Base-by-base conservation (phyloP, 768 basidiomycete genomes). In the Fomitopsis pulvina region DNA sequence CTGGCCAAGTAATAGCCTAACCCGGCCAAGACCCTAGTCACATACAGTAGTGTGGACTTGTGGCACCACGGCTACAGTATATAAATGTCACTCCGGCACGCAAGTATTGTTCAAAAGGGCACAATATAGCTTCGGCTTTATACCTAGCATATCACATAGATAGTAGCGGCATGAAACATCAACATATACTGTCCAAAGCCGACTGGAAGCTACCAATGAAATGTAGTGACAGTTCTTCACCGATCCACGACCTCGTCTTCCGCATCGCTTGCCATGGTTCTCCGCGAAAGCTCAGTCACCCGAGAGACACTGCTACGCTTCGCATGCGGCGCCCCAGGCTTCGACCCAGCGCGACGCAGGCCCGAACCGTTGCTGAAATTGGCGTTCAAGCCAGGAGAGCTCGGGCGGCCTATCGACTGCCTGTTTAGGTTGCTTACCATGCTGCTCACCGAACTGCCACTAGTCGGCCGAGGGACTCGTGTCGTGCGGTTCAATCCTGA, bases 231-330 rank as follows among this genome's bases (percentile, higher is more conserved):
- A 37, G 11, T 21, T 18, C 30, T 37, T 48, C 47, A 51, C 44
- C 38, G 32, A 12, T 51, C 50, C 34, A 85, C 71, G 50, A 85
- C 69, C 56, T 85, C 79, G 54, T 89, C 88, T 62, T 91, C 88
- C 29, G 87, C 87, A 60, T 90, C 87, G 60, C 85, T 87, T 37
- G 83, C 85, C 83, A 86, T 85, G 43, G 87, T 88, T 64, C 86
- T 76, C 60, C 86, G 77, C 47, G 85, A 82, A 51, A 73, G 68
- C 56, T 56, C 52, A 34, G 63, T 59, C 40, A 64, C 57, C 27
- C 66, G 60, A 14, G 67, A 64, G 39, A 65, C 65, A 50, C 62
- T 62, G 57, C 62, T 65, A 50, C 51, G 60, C 61, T 60, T 62
- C 47, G 51, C 52, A 48, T 62, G 51, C 22, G 38, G 20, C 34